Conservation (phyloP, 257 asterid genomes). For the Coffea eugenioides region DNA sequence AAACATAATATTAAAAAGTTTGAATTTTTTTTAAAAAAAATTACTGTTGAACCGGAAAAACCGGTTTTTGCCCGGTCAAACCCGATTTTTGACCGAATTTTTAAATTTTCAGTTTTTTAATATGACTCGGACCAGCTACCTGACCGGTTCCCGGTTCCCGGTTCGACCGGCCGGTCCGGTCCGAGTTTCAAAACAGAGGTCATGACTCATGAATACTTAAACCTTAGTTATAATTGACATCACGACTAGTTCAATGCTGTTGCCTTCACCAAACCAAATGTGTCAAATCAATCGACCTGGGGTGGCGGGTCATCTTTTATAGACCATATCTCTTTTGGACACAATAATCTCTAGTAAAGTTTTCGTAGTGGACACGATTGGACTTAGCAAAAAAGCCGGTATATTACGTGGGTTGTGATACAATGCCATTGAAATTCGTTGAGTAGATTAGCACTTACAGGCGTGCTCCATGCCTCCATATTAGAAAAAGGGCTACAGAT, state of each 20-base stretch:
- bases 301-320: neutral
- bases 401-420: neutral
- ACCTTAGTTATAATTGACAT: neutral
- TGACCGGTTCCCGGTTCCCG: too few relatives aligned
- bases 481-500: neutral
- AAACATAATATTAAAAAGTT: too few relatives aligned
- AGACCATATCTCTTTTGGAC: neutral
- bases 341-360: neutral
- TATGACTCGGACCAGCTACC: too few relatives aligned
- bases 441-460: conserved; percentile 11
- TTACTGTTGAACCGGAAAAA: too few relatives aligned
- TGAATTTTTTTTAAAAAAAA: too few relatives aligned
- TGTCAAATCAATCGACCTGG: too few relatives aligned
- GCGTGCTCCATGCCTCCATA: neutral
- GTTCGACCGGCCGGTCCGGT: too few relatives aligned
- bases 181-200: too few relatives aligned
- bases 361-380: neutral
- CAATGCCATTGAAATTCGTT: neutral
- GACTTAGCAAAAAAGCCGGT: neutral
- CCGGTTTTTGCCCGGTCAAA: too few relatives aligned
- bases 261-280: neutral
- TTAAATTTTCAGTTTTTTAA: too few relatives aligned
- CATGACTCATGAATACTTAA: neutral
- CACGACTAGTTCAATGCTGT: neutral
- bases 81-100: too few relatives aligned